phyloP scores from a whole-genome alignment of 2,329 filamentous ascomycete genomes.

The Phyllosticta paracitricarpa region DNA sequence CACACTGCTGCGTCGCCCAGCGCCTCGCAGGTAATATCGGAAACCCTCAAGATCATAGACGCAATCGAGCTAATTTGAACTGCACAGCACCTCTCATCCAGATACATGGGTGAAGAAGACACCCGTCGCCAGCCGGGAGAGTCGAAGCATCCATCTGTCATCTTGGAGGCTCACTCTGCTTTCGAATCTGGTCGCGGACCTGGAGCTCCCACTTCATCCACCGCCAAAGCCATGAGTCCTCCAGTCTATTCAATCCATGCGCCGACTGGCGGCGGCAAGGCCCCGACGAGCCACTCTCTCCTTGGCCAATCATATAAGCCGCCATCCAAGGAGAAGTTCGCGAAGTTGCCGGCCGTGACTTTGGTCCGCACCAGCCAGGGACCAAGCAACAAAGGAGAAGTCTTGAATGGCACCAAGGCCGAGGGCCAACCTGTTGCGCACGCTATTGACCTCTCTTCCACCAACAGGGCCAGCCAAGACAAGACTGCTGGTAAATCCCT shows the following conservation, averaged over 20 bases:
- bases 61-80: too few relatives aligned
- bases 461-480: neutral
- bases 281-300: neutral
- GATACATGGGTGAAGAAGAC: too few relatives aligned
- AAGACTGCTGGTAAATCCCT: neutral
- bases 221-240: neutral
- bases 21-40: too few relatives aligned
- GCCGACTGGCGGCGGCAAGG: neutral
- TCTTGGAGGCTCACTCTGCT: too few relatives aligned
- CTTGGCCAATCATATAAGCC: constrained; percentile 4
- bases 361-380: neutral
- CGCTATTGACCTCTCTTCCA: neutral
- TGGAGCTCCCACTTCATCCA: neutral
- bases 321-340: constrained; percentile 4
- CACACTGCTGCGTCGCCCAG: too few relatives aligned
- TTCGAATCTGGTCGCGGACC: too few relatives aligned
- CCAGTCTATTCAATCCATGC: neutral
- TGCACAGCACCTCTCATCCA: too few relatives aligned
- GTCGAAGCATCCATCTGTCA: too few relatives aligned
- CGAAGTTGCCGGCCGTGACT: neutral
- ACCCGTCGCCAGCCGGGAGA: too few relatives aligned
- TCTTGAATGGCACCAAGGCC: neutral
- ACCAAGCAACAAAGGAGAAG: neutral
- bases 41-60: too few relatives aligned
- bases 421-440: neutral